A percentile compares a stretch with the other conserved stretches of the same genome.
Conservation (phyloP, 352 stramenopile species). For the Pythium phragmiticola region DNA sequence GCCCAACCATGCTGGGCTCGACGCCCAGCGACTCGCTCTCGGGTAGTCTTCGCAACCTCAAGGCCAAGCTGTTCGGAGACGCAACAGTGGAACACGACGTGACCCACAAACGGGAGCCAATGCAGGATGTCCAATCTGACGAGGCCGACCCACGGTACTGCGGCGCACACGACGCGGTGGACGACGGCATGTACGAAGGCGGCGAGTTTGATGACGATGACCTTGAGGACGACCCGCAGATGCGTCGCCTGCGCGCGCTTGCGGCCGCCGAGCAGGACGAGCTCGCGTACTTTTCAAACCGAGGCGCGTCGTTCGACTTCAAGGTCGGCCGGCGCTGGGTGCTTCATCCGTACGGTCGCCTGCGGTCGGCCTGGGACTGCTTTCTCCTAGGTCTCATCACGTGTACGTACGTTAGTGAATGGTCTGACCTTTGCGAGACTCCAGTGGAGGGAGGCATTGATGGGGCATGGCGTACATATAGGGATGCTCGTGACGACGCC, state of each 20-base stretch:
- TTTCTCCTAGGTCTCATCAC: slow-evolving; percentile 55
- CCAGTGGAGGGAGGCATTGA: too few relatives aligned
- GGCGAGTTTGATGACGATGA: slow-evolving; percentile 19
- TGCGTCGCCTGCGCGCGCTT: slow-evolving; percentile 3
- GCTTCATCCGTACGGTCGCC: slow-evolving; percentile 62
- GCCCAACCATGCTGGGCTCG: slow-evolving; percentile 3
- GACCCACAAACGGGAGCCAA: not conserved
- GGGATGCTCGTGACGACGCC: slow-evolving; percentile 62
- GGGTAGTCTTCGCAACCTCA: slow-evolving; percentile 12
- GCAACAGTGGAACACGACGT: not conserved
- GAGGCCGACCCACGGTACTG: not conserved
- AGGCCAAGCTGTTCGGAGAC: slow-evolving; percentile 13
- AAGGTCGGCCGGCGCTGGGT: slow-evolving; percentile 46
- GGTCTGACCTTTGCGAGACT: too few relatives aligned
- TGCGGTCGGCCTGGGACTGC: slow-evolving; percentile 59
- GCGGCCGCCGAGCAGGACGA: slow-evolving; percentile 55
- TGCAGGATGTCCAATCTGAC: slow-evolving; percentile 2
- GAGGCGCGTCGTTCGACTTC: slow-evolving; percentile 42
- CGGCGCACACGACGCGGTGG: not conserved
- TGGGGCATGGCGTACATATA: slow-evolving; percentile 13
- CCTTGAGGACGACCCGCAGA: slow-evolving; percentile 5
- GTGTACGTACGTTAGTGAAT: slow-evolving; percentile 35
- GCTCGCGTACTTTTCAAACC: slow-evolving; percentile 63
- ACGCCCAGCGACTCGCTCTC: not conserved
- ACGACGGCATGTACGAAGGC: slow-evolving; percentile 5